Evolutionary conservation across 139 green algal species (phyloP), one percentile per base, ranked within the genome.

Genomic region (Ettlia oleoabundans): DNA sequence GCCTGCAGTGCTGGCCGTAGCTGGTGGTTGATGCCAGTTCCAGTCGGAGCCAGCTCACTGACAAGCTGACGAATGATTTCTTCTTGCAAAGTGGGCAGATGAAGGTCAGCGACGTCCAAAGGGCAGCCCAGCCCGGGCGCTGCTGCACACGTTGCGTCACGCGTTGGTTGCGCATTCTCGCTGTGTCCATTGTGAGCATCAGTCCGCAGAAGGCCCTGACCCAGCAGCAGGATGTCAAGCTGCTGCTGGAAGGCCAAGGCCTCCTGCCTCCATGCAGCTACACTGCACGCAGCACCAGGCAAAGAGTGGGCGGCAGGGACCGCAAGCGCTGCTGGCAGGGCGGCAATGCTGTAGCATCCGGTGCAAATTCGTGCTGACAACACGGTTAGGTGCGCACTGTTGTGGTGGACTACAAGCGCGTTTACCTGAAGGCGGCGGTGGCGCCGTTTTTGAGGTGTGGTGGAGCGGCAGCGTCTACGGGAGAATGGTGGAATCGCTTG

Each of bases 31-130:
- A 33, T 52, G 53, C 8, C 21, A 33, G 35, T 40, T 51, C 73
- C 42, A 2, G 18, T 30, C 40, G 53, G 0, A 6, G 21, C 65
- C 4, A 32, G 37, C 73, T 80, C 73, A n/a, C n/a, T 28, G 18
- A 38, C 73, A 51, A 80, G 53, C 53, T 68, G 51, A 7, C 37
- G 53, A 10, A 80, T 15, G 22, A 69, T 9, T 52, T 67, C 73
- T 13, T 67, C 53, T 24, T 80, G 73, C 35, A 80, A 30, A 13
- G 73, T 68, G 53, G 58, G 30, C 52, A 80, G 73, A 15, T 64
- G 53, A 26, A 80, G 37, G 28, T 80, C 73, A 0, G 73, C 67
- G 7, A 53, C 73, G 28, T 80, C 73, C 37, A 80, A 52, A n/a
- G n/a, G n/a, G n/a, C n/a, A n/a, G n/a, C n/a, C n/a, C n/a, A n/a